Evolutionary conservation across 2,329 filamentous ascomycete genomes (phyloP).

Genomic region (Claviceps maximensis): DNA sequence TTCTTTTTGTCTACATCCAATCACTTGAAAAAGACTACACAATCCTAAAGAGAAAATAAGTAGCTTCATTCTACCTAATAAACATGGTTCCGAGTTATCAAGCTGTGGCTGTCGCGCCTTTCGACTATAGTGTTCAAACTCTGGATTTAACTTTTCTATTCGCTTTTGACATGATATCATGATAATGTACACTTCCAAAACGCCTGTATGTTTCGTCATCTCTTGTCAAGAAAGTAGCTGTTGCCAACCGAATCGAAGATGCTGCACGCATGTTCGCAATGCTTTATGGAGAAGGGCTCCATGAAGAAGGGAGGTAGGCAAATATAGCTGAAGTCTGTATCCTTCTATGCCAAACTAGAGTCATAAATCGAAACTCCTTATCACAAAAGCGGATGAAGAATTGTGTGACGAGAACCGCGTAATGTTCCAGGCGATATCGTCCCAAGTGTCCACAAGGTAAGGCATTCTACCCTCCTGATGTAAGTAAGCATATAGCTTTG

Average conservation of each 20-base stretch:
- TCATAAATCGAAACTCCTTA: background rate
- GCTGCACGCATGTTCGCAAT: background rate
- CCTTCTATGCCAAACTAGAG: background rate
- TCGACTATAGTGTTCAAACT: background rate
- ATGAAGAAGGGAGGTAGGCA: background rate
- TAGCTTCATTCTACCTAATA: background rate
- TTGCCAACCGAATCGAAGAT: background rate
- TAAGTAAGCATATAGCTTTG: background rate
- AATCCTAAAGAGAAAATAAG: background rate
- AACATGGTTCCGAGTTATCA: background rate
- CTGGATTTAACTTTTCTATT: background rate
- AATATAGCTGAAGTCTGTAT: background rate
- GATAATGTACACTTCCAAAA: slow-evolving; percentile 2
- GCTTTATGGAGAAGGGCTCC: too few relatives aligned
- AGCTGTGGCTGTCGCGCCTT: background rate
- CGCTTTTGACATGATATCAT: slow-evolving; percentile 5
- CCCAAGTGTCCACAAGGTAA: background rate
- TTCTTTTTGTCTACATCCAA: background rate
- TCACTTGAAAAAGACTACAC: background rate
- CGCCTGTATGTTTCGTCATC: background rate
- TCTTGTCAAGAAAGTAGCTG: background rate
- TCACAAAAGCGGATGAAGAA: background rate
- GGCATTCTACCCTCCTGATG: background rate
- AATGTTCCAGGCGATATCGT: background rate
- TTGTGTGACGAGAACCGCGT: background rate